Evolutionary conservation across 192 early-diverging fungal genomes (phyloP), one percentile per base, ranked within the genome.

Genomic region (Chytriomyces sp.): DNA sequence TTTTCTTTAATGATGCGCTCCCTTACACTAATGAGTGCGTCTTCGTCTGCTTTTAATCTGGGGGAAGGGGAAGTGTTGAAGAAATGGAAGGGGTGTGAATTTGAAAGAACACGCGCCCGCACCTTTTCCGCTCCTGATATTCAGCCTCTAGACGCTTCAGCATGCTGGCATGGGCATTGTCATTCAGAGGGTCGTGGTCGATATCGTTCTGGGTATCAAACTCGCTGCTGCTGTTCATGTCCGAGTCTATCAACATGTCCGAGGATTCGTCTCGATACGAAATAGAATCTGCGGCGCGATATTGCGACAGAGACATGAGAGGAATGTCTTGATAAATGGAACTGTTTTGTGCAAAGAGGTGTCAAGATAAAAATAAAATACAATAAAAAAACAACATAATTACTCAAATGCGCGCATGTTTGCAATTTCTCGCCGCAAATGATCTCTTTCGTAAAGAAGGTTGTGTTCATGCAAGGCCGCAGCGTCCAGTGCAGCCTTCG

Each of bases 381-480:
- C 53, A 80, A 70, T 11, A 61, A 66, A 35, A 49, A 16, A 53
- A 24, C 44, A 9, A 48, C 48, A 46, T n/a, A 82, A 13, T 6
- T 45, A 90, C 89, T 87, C 83, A 67, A 88, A 79, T 7, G 86
- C 83, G 57, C 81, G 72, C 65, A 85, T 88, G 18, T 89, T 86
- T 9, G 81, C 84, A 57, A 90, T 90, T 68, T 89, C 83, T 53
- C 82, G 76, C 47, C 86, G 61, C 60, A 90, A 78, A 64, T 91
- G 86, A 23, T 85, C 80, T 43, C 82, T 77, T 78, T 91, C 90
- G 77, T 91, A 91, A 24, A 82, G 79, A 26, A 86, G 68, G 70
- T 90, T 88, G 67, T 89, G 87, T 65, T 89, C 78, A 8, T 71
- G 78, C 13, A 90, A 61, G 24, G 81, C 70, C 26, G 77, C 64